Conservation (phyloP, 1,284 basidiomycete genomes). For the Irpex sp. region DNA sequence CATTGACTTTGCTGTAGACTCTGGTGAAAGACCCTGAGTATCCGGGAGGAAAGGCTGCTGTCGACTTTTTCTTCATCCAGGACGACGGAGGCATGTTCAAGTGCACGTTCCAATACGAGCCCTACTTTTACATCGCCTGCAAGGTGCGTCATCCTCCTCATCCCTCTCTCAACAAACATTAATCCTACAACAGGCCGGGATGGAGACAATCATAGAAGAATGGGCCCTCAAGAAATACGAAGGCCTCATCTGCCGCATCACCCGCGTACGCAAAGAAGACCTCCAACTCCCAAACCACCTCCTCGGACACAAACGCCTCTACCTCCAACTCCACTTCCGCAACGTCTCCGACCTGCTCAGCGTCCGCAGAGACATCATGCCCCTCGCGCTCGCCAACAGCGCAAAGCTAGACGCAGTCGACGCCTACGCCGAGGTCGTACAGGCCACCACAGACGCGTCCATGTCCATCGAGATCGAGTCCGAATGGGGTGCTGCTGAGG, state of each 20-base stretch:
- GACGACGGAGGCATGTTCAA: conserved; percentile 98
- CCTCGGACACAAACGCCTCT: conserved; percentile 84
- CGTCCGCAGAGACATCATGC: conserved; percentile 85
- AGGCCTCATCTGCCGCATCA: conserved; percentile 75
- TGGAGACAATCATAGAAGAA: conserved; percentile 91
- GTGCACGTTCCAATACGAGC: conserved; percentile 87
- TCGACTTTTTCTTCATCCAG: conserved; percentile 98
- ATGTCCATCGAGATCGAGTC: conserved; percentile 69
- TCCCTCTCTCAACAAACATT: background rate
- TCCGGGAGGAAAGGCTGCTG: conserved; percentile 79
- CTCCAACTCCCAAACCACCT: conserved; percentile 95
- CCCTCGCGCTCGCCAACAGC: conserved; percentile 85
- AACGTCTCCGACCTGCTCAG: conserved; percentile 90
- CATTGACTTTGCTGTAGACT: conserved; percentile 44
- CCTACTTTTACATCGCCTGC: conserved; percentile 92
- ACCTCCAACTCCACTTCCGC: conserved; percentile 86
- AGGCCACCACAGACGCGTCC: conserved; percentile 55
- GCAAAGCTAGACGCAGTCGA: conserved; percentile 96
- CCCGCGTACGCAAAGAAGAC: conserved; percentile 88
- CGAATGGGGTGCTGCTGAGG: conserved; percentile 47
- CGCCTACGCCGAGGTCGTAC: conserved; percentile 97
- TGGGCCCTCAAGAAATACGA: conserved; percentile 95
- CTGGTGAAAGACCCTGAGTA: conserved; percentile 80
- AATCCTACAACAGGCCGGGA: conserved; percentile 56
- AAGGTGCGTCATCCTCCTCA: conserved; percentile 51